phyloP scores from a whole-genome alignment of 495 filamentous ascomycete genomes.

The Letharia lupina region DNA sequence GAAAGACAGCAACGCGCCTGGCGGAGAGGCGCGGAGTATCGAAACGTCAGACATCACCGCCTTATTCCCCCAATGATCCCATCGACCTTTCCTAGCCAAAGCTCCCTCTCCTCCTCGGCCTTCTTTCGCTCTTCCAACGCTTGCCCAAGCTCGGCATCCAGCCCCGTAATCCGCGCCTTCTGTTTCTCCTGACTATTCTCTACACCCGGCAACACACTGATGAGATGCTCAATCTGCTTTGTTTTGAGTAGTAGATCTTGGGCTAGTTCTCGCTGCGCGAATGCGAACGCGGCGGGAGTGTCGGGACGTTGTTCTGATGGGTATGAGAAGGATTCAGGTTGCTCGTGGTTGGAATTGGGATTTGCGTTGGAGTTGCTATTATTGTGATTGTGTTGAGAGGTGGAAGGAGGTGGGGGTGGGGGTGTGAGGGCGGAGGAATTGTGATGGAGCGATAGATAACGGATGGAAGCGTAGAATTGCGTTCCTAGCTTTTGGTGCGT shows the following conservation, averaged over 20 bases:
- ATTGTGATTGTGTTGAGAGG: not conserved
- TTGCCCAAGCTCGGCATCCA: slow-evolving; percentile 66
- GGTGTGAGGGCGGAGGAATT: slow-evolving; percentile 58
- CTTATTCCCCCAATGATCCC: slow-evolving; percentile 49
- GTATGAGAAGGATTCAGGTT: slow-evolving; percentile 12
- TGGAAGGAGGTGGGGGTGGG: slow-evolving; percentile 30
- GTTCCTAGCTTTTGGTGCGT: slow-evolving; percentile 57
- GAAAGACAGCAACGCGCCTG: not conserved
- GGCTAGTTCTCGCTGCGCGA: slow-evolving; percentile 70
- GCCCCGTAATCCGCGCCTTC: slow-evolving; percentile 57
- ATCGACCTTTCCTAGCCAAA: slow-evolving; percentile 59
- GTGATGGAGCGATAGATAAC: slow-evolving; percentile 77
- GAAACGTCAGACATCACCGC: slow-evolving; percentile 4
- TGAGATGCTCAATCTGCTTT: slow-evolving; percentile 87
- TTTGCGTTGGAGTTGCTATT: slow-evolving; percentile 1
- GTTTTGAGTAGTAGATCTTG: slow-evolving; percentile 82
- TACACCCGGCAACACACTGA: slow-evolving; percentile 76
- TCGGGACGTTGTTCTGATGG: slow-evolving; percentile 41
- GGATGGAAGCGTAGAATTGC: slow-evolving; percentile 79
- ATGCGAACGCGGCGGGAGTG: slow-evolving; percentile 56
- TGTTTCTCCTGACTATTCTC: slow-evolving; percentile 80
- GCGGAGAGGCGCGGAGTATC: not conserved
- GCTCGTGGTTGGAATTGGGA: slow-evolving; percentile 45
- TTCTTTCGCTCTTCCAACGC: slow-evolving; percentile 63
- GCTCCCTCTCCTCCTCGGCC: slow-evolving; percentile 64